Evolutionary conservation across 2,329 filamentous ascomycete species (phyloP).

Genomic region (Aspergillus sp.): DNA sequence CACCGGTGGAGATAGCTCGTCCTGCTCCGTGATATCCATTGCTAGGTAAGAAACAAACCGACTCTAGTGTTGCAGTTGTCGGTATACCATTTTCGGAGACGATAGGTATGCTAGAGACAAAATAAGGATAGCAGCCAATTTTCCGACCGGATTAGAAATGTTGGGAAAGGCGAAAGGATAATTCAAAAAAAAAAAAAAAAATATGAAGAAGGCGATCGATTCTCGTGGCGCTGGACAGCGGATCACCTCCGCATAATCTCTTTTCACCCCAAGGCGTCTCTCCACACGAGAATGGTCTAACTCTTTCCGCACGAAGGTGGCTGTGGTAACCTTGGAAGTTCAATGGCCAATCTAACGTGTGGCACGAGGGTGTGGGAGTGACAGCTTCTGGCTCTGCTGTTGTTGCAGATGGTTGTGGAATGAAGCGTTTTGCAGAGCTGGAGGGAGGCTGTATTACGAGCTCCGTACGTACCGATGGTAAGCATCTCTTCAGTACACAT

Average conservation of each 20-base stretch:
- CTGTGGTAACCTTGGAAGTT: background rate
- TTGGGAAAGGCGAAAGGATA: background rate
- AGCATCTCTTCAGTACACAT: background rate
- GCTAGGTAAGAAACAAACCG: background rate
- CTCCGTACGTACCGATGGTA: constrained; percentile 5
- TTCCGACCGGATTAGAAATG: background rate
- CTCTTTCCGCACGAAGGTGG: background rate
- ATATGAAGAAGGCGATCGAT: background rate
- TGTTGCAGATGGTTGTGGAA: background rate
- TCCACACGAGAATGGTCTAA: background rate
- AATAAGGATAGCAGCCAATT: background rate
- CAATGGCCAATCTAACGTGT: background rate
- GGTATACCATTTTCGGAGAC: constrained; percentile 4
- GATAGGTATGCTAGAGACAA: background rate
- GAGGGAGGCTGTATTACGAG: background rate
- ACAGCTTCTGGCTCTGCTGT: background rate
- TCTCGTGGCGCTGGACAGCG: background rate
- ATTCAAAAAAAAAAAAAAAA: background rate
- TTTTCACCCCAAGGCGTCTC: background rate
- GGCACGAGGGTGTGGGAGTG: background rate
- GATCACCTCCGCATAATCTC: constrained; percentile 7
- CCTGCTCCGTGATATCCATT: constrained; percentile 15
- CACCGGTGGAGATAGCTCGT: constrained; percentile 17
- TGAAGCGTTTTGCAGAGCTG: background rate
- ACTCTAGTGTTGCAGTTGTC: background rate